Evolutionary conservation across 768 basidiomycete genomes (phyloP), one percentile per base, ranked within the genome.

Genomic region (Kwoniella sp.): DNA sequence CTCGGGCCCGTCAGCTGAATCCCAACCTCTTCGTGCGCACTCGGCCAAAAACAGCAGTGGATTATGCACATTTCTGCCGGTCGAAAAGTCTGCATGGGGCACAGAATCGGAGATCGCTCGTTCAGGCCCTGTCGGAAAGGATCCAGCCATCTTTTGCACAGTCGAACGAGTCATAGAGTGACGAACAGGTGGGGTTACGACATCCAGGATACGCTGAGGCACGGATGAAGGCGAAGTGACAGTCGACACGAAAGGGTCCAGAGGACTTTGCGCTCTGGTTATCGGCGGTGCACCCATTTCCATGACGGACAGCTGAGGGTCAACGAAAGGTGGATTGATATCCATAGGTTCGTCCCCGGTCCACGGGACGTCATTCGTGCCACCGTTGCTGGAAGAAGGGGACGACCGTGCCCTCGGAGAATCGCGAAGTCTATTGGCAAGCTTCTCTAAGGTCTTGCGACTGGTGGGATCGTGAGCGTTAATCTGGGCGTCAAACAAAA

Each of bases 41-140:
- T 62, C 60, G n/a, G 60, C 60, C 29, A 62, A n/a, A 21, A 62
- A 62, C 0, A 62, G 53, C 3, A 62, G 24, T 9, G 60, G 60
- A 48, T 62, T 62, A 19, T 62, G 52, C 26, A 62, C 50, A 33
- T 55, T 48, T 12, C 50, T 29, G 7, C 59, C 57, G 3, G 57
- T 46, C 4, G 57, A 58, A 19, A 58, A 58, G 25, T 58, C 57
- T 27, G 57, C 57, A n/a, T 48, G 21, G 15, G 52, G 44, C 1
- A 62, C 19, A 21, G 44, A 24, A 21, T 51, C 37, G 4, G 53
- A 55, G 33, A 44, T 52, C 2, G 52, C 53, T 2, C 48, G 51
- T 22, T 62, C 60, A 29, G 53, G 33, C 5, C 53, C 60, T 0
- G 53, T 62, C 8, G 60, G 60, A 22, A 62, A 62, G 2, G 57